Conservation (phyloP, 352 stramenopile genomes). For the Plasmopara muralis region DNA sequence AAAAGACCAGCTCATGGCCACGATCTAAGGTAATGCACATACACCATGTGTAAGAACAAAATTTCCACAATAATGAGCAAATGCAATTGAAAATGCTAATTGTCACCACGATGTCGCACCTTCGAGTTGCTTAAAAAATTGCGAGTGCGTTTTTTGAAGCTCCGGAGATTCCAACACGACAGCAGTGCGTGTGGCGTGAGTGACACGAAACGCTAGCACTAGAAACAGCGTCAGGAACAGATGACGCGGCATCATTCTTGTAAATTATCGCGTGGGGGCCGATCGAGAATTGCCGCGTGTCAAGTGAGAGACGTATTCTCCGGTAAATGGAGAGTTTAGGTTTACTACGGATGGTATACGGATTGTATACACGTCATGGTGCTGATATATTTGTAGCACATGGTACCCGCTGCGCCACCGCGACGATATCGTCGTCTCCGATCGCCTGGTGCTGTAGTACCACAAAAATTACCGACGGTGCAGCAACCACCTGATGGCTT, state of each 20-base stretch:
- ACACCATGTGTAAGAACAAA: neutral
- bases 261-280: neutral
- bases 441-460: slow-evolving; percentile 7
- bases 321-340: no score
- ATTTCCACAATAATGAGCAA: slow-evolving; percentile 3
- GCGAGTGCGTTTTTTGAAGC: slow-evolving; percentile 59
- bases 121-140: slow-evolving; percentile 65
- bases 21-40: slow-evolving; percentile 26
- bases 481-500: slow-evolving; percentile 6
- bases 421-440: slow-evolving; percentile 13
- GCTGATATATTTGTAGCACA: neutral
- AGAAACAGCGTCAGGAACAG: slow-evolving; percentile 15
- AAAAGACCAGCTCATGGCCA: slow-evolving; percentile 62
- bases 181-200: slow-evolving; percentile 46
- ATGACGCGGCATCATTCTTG: slow-evolving; percentile 15
- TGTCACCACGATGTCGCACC: slow-evolving; percentile 19
- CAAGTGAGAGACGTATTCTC: neutral
- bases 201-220: slow-evolving; percentile 16
- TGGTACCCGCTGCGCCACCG: slow-evolving; percentile 12
- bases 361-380: neutral
- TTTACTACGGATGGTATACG: no score
- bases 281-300: slow-evolving; percentile 21
- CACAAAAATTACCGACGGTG: slow-evolving; percentile 4
- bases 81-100: neutral
- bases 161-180: slow-evolving; percentile 57